These are phyloP conservation scores for Tolypocladium pustulatum DNA, from an alignment of 2,329 filamentous ascomycete genomes.

Conservation along the genomic window DNA sequence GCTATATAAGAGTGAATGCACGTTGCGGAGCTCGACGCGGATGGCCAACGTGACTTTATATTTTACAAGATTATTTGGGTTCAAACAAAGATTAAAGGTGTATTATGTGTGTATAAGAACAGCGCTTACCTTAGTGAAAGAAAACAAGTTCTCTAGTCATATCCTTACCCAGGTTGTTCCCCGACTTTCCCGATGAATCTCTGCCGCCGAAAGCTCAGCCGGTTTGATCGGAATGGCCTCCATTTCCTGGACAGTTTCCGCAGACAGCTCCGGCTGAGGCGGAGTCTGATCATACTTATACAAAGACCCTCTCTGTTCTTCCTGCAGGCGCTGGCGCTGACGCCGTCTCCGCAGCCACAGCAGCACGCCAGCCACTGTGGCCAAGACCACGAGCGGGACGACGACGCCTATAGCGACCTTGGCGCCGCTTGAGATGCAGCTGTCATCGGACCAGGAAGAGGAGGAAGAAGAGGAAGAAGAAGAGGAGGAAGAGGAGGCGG, in stretches of 20 bases:
- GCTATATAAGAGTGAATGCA: too few relatives aligned
- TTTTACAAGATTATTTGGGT: too few relatives aligned
- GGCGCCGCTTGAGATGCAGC: slow-evolving; percentile 11
- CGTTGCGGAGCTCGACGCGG: too few relatives aligned
- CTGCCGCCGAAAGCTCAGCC: slow-evolving; percentile 1
- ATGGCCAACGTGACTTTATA: too few relatives aligned
- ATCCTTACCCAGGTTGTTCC: too few relatives aligned
- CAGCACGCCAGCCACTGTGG: slow-evolving; percentile 12
- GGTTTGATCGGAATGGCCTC: neutral
- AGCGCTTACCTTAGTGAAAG: too few relatives aligned
- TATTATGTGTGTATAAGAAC: too few relatives aligned
- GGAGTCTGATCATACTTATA: neutral
- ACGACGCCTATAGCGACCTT: slow-evolving; percentile 18
- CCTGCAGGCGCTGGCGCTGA: neutral
- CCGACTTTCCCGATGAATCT: too few relatives aligned
- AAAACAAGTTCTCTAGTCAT: too few relatives aligned
- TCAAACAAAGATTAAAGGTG: too few relatives aligned
- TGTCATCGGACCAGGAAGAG: neutral
- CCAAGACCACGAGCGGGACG: slow-evolving; percentile 17
- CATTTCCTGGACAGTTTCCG: neutral
- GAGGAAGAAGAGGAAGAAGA: too few relatives aligned
- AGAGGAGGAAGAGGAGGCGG: too few relatives aligned
- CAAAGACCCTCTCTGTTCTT: neutral
- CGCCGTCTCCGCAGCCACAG: slow-evolving; percentile 15
- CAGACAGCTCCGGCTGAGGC: neutral